Conservation (phyloP, 2,329 filamentous ascomycete species). For the Neophaeococcomyces aloes region DNA sequence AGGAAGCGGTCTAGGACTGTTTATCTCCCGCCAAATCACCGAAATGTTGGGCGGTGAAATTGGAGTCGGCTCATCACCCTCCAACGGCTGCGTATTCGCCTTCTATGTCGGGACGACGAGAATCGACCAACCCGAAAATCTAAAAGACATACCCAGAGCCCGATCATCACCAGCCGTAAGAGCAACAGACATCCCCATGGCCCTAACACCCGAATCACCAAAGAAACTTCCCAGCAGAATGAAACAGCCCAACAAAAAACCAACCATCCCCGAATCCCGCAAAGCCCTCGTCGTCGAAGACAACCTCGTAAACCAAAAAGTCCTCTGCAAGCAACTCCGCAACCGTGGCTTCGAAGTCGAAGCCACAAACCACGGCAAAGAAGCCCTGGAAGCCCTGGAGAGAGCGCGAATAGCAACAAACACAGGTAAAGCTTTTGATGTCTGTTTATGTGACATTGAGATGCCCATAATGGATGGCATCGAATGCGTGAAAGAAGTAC, state of each 20-base stretch:
- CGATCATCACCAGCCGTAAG: not conserved
- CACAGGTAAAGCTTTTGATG: not conserved
- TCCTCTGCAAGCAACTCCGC: constrained; percentile 19
- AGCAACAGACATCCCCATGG: not conserved
- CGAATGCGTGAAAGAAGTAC: constrained; percentile 58
- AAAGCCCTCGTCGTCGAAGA: constrained; percentile 33
- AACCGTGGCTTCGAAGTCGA: constrained; percentile 4
- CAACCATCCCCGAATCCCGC: not conserved
- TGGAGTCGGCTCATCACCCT: constrained; percentile 50
- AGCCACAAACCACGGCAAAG: constrained; percentile 2
- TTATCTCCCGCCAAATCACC: constrained; percentile 64
- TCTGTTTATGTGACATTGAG: constrained; percentile 65
- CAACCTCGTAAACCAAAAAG: constrained; percentile 32
- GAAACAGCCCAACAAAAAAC: not conserved
- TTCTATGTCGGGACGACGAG: constrained; percentile 39
- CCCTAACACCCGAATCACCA: not conserved
- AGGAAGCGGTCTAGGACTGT: constrained; percentile 64
- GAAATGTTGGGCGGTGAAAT: constrained; percentile 75
- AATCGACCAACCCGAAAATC: not conserved
- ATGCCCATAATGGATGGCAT: constrained; percentile 77
- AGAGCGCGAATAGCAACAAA: not conserved
- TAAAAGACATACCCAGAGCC: not conserved
- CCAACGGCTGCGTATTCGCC: constrained; percentile 45
- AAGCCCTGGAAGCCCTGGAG: not conserved
- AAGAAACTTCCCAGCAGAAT: not conserved